Base-by-base conservation (phyloP, 768 basidiomycete genomes). In the Psilocybe cyanescens region DNA sequence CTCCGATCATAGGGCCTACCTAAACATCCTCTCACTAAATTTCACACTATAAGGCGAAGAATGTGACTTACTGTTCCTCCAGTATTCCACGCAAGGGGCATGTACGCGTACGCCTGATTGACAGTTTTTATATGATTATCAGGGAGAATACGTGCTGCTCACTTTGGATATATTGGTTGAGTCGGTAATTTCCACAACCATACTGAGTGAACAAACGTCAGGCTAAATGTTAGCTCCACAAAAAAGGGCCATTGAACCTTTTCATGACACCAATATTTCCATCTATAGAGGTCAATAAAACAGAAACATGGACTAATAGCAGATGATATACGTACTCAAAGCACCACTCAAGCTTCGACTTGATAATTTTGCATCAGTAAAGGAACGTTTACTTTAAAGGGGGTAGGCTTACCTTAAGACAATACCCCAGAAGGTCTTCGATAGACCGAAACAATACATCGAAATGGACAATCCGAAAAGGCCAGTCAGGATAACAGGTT, bases 401-500 rank as follows among this genome's bases (percentile, higher is more conserved):
- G 14, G 48, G 17, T 30, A 14, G 11, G 31, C 4, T 55, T 6
- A 78, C 81, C 83, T 83, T 30, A 83, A 53, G 1, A 90, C 81
- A 2, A 89, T 74, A 4, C 86, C 86, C 83, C 80, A 84, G 66
- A 89, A 91, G 0, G 88, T 86, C 53, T 72, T 86, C 0, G 89
- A 90, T 12, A 93, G 70, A 29, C 91, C 91, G 63, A 92, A 91
- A 69, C 83, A 85, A 56, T 84, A 87, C 87, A 92, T 91, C 0
- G 89, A 90, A 9, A 83, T 31, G 0, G 86, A 84, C 16, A 91
- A 68, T 4, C 90, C 91, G 29, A 82, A 72, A 1, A 92, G 74
- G 3, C 91, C 91, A 0, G 71, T 78, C 59, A 92, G 76, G 58
- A 92, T 84, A 16, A 93, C 85, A 0, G 91, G 91, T 64, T 88